Evolutionary conservation across 768 basidiomycete genomes (phyloP).

Genomic region (Tylopilus felleus): DNA sequence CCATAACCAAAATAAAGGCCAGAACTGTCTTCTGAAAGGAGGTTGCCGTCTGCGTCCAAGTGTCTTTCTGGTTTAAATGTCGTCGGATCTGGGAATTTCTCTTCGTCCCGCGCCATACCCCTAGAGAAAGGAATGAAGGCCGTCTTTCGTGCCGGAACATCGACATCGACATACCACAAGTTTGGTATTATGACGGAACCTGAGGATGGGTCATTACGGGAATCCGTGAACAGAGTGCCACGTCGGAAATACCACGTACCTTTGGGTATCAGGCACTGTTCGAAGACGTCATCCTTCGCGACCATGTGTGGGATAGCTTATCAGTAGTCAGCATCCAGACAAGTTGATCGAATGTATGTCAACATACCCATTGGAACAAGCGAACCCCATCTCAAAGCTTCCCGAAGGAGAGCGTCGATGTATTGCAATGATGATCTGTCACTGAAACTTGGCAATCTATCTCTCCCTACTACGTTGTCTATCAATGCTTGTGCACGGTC

Average conservation of each 20-base stretch:
- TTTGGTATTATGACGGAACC: conserved; percentile 24
- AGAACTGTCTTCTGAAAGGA: conserved; percentile 19
- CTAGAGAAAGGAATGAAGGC: conserved; percentile 1
- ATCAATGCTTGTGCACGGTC: conserved; percentile 17
- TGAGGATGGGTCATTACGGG: conserved; percentile 1
- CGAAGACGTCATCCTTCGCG: conserved; percentile 40
- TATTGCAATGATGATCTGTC: conserved; percentile 20
- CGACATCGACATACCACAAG: conserved; percentile 10
- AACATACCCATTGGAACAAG: conserved; percentile 21
- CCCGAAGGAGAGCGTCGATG: conserved; percentile 22
- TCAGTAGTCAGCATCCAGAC: background rate
- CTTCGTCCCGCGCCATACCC: conserved; percentile 24
- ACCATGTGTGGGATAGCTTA: conserved; percentile 29
- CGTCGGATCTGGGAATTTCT: conserved; percentile 26
- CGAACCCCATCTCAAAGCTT: conserved; percentile 22
- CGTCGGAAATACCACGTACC: conserved; percentile 25
- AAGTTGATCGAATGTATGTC: background rate
- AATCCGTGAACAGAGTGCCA: background rate
- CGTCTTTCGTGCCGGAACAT: too few relatives aligned
- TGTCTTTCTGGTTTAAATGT: conserved; percentile 36
- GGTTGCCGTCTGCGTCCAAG: conserved; percentile 20
- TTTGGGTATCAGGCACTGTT: conserved; percentile 49
- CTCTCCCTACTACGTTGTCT: conserved; percentile 19
- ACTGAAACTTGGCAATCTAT: conserved; percentile 13
- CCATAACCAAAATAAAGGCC: conserved; percentile 35